Base-by-base conservation (phyloP, 441 rosid species). In the Populus hybrid region DNA sequence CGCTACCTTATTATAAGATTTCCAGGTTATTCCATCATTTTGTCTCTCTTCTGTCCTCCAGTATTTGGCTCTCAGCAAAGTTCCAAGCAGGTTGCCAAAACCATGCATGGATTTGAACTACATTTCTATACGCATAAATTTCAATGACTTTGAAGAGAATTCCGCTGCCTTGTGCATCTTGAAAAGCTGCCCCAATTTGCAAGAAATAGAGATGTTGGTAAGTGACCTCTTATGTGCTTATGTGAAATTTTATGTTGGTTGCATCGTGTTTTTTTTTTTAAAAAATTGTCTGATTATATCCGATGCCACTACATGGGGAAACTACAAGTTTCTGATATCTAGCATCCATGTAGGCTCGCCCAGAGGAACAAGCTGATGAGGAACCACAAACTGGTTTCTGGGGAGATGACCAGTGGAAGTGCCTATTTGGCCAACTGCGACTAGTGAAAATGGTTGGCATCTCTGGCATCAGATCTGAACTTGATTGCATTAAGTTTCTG, bases 191-290 rank as follows among this genome's bases (percentile, higher is more conserved):
- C 96, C 94, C 4, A 89, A 87, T 73, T 80, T 92, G 61, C 91
- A 86, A 77, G 96, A 91, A 81, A 82, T 91, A 53, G 95, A 90
- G 84, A 87, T 89, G 82, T 78, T 88, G 89, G 92, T 92, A 75
- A 77, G 87, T 74, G 3, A 38, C 59, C 14, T 9, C 67, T 63
- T 18, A 38, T 38, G 20, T 69, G 61, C 66, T 57, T 24, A 57
- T 57, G 21, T 57, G 63, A n/a, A 57, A 57, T 20, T 57, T 57
- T 57, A 57, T 57, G 21, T 20, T 57, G 63, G 20, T 57, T 57
- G 6, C 69, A 38, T 50, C 70, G 23, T 10, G 46, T 3, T 40
- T 40, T 40, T 40, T 40, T 40, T 40, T 10, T 10, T 0, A 0
- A n/a, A n/a, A 40, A 35, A 36, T 10, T 40, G 46, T 40, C 46